Conservation (phyloP, 768 basidiomycete species). For the Lentinula edodes region DNA sequence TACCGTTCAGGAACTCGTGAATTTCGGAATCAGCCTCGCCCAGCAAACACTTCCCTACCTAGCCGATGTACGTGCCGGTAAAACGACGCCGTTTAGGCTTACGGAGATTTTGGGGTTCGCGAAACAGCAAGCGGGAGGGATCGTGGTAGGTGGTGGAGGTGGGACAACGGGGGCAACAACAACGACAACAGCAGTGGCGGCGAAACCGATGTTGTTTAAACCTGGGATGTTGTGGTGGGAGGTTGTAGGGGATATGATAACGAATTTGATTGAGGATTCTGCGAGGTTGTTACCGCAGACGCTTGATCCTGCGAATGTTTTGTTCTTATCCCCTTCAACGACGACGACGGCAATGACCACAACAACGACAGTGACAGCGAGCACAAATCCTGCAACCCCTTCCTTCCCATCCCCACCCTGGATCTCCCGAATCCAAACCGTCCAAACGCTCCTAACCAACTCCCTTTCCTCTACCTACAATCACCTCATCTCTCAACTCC, state of each 20-base stretch:
- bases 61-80: conserved; percentile 72
- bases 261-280: conserved; percentile 66
- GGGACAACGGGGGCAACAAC: no score
- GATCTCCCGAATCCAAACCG: conserved; percentile 74
- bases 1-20: conserved; percentile 73
- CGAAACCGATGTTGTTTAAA: conserved; percentile 62
- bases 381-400: neutral
- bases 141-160: conserved; percentile 10
- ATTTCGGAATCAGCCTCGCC: conserved; percentile 91
- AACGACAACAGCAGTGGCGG: conserved; percentile 18
- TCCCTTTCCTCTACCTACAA: conserved; percentile 82
- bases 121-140: conserved; percentile 67
- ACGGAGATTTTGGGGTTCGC: conserved; percentile 64
- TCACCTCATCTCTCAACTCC: conserved; percentile 75
- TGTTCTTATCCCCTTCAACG: conserved; percentile 34
- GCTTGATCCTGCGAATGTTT: conserved; percentile 69
- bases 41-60: conserved; percentile 85
- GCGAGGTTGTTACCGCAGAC: conserved; percentile 64
- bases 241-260: conserved; percentile 63
- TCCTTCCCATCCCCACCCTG: conserved; percentile 78
- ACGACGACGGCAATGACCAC: conserved; percentile 8
- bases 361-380: no score
- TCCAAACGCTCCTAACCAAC: conserved; percentile 77
- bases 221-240: conserved; percentile 74
- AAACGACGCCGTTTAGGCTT: conserved; percentile 67